These are phyloP conservation scores for Euphorbia tirucalli DNA, from an alignment of 345 rosid genomes.

Conservation along the genomic window DNA sequence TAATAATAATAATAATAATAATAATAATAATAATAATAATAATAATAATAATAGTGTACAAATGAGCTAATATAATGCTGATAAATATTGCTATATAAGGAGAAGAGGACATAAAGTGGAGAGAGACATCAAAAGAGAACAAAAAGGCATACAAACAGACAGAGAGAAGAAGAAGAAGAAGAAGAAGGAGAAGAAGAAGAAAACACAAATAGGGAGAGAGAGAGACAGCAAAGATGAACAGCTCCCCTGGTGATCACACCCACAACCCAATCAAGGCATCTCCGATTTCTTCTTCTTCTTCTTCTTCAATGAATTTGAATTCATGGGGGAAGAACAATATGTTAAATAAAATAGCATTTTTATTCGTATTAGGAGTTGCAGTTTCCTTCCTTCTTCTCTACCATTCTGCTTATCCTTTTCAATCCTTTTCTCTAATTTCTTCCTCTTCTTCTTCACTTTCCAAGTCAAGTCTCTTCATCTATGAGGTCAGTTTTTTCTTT, in stretches of 20 bases:
- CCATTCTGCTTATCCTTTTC: conserved; percentile 4
- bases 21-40: background rate
- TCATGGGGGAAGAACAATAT: background rate
- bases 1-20: too few species aligned
- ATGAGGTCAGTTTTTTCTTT: background rate
- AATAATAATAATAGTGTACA: background rate
- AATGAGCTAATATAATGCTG: too few species aligned
- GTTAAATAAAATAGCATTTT: background rate
- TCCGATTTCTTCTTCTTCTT: background rate
- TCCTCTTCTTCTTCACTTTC: background rate
- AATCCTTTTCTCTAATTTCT: background rate
- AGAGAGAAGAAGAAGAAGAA: background rate
- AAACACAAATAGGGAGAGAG: too few species aligned
- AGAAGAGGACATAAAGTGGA: too few species aligned
- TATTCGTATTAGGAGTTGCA: conserved; percentile 4
- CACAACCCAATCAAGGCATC: background rate
- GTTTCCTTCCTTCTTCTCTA: conserved; percentile 13
- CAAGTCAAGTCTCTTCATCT: background rate
- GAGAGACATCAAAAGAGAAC: background rate
- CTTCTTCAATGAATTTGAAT: background rate
- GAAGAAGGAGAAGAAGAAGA: background rate
- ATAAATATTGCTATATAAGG: too few species aligned
- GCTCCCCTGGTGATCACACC: background rate
- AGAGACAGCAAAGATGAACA: background rate
- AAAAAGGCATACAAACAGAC: background rate